Evolutionary conservation across 2,329 filamentous ascomycete species (phyloP).

Genomic region (Sporothrix sp.): DNA sequence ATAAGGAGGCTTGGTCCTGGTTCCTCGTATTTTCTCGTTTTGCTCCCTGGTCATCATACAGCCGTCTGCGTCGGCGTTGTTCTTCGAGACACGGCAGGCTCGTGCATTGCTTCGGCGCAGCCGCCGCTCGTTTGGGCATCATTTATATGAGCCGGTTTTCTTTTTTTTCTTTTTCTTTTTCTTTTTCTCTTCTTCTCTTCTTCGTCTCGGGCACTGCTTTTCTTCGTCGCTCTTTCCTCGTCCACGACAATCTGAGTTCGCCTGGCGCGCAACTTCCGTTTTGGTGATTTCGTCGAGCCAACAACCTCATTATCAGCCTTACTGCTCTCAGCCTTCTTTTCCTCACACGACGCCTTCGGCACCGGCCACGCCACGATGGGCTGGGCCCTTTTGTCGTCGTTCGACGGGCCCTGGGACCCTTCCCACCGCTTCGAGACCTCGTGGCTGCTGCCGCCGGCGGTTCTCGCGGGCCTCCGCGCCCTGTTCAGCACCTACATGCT

Average conservation of each 20-base stretch:
- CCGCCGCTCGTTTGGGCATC: too few species aligned
- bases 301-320: not conserved
- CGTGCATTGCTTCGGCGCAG: too few species aligned
- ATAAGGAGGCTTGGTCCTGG: too few species aligned
- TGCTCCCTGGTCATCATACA: too few species aligned
- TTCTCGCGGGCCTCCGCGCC: conserved; percentile 49
- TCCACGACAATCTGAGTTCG: not conserved
- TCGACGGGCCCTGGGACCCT: conserved; percentile 39
- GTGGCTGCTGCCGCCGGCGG: conserved; percentile 61
- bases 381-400: conserved; percentile 28
- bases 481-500: conserved; percentile 58
- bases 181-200: conserved; percentile 13
- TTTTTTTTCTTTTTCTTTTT: not conserved
- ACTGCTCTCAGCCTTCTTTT: not conserved
- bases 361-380: conserved; percentile 2
- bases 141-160: not conserved
- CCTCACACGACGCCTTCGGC: not conserved
- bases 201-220: not conserved
- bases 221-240: not conserved
- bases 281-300: too few species aligned
- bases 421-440: conserved; percentile 67
- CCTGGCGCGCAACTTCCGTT: not conserved
- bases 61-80: too few species aligned
- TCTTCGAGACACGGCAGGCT: too few species aligned
- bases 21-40: too few species aligned